Conservation (phyloP, 257 asterid species). For the Prunella vulgaris region DNA sequence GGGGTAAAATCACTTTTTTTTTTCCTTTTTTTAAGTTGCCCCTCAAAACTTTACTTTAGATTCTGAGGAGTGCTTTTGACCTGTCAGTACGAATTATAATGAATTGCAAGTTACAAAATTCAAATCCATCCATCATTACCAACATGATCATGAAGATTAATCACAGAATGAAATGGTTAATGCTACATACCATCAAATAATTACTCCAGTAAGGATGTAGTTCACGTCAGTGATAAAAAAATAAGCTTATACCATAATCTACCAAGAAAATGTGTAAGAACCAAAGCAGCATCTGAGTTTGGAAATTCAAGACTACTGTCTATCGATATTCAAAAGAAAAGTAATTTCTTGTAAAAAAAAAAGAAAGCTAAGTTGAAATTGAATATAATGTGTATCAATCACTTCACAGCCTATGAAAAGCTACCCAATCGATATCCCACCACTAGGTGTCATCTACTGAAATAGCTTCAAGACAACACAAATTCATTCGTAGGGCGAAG, state of each 20-base stretch:
- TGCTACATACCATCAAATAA: background rate
- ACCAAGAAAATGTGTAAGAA: slow-evolving; percentile 8
- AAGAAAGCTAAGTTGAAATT: background rate
- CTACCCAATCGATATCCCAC: slow-evolving; percentile 16
- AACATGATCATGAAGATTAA: background rate
- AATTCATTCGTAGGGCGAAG: slow-evolving; percentile 74
- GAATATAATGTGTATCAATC: slow-evolving; percentile 24
- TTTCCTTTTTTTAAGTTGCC: too few species aligned
- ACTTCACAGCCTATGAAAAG: slow-evolving; percentile 7
- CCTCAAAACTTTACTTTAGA: too few species aligned
- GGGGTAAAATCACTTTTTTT: too few species aligned
- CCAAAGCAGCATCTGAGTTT: background rate
- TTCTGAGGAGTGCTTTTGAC: too few species aligned
- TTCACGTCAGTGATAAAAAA: slow-evolving; percentile 4
- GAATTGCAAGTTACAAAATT: background rate
- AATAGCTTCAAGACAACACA: slow-evolving; percentile 36
- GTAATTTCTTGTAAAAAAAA: background rate
- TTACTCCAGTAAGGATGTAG: background rate
- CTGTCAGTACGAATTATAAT: background rate
- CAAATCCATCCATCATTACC: background rate
- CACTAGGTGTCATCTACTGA: background rate
- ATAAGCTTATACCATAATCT: slow-evolving; percentile 9
- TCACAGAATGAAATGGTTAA: slow-evolving; percentile 9
- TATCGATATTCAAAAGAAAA: background rate
- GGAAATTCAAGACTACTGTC: slow-evolving; percentile 15